Evolutionary conservation across 306 rosid genomes (phyloP), one percentile per base, ranked within the genome.

Genomic region (Acacia acuminata): DNA sequence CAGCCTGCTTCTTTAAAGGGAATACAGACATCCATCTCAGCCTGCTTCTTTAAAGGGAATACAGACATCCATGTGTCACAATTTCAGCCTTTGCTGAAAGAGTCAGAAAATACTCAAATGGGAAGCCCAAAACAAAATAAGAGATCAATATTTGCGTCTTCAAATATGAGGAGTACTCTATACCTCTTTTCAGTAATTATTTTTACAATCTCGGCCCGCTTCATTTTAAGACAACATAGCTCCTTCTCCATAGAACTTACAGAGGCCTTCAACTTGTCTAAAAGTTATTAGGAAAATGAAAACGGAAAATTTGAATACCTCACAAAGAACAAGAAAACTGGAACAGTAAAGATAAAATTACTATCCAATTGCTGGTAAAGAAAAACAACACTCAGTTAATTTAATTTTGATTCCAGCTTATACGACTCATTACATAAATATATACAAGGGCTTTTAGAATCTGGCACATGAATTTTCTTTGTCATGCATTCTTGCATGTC

Each of bases 231-330:
- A 79, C 48, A 27, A 75, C 82, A 43, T 44, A 93, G 73, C 82
- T 91, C 88, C 85, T 88, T 77, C 89, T 88, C 95, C 92, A 91
- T 66, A 55, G 63, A 72, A 65, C 82, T 86, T 10, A 88, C 80
- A 4, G 94, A 93, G 58, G 80, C 87, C 82, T 77, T 87, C 24
- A 87, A 84, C 71, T 87, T 88, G 60, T 82, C 97, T 93, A 77
- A 30, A 76, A 48, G 44, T 43, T 77, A 51, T 40, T 55, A 24
- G 61, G 50, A 65, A 55, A 24, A 40, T 36, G 27, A 20, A 10
- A 58, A 61, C 56, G 24, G 48, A 44, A 73, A 34, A 19, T 15
- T 42, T 24, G 51, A 25, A 77, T 22, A 42, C 64, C 16, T 5
- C 36, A 68, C 77, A 73, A 0, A 69, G 61, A 68, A 17, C 47